Conservation (phyloP, 2,329 filamentous ascomycete genomes). For the Sporothrix sp. region DNA sequence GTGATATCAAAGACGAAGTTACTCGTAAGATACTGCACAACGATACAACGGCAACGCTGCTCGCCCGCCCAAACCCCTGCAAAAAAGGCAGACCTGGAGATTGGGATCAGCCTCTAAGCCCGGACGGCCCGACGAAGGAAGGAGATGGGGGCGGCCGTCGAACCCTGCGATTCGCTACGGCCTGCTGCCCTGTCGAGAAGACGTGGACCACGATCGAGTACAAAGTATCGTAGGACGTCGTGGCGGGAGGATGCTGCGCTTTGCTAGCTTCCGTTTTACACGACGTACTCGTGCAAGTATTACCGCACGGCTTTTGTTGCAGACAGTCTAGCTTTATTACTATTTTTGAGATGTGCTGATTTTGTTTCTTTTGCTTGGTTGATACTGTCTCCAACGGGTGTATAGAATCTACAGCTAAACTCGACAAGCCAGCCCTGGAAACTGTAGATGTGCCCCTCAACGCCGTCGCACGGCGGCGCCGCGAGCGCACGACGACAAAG, state of each 20-base stretch:
- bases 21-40: too few relatives aligned
- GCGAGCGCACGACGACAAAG: too few relatives aligned
- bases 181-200: background rate
- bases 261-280: too few relatives aligned
- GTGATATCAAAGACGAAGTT: too few relatives aligned
- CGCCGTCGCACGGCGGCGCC: background rate
- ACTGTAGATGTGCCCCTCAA: background rate
- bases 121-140: background rate
- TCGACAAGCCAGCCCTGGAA: background rate
- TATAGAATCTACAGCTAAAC: constrained; percentile 10
- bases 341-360: too few relatives aligned
- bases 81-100: background rate
- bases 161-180: constrained; percentile 1
- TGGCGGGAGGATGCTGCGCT: too few relatives aligned
- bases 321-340: too few relatives aligned
- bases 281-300: background rate
- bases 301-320: too few relatives aligned
- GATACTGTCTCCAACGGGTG: constrained; percentile 7
- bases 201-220: background rate
- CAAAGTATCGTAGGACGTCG: too few relatives aligned
- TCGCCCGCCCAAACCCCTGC: background rate
- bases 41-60: too few relatives aligned
- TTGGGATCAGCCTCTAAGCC: constrained; percentile 2
- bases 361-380: constrained; percentile 3
- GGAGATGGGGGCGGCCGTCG: background rate